phyloP scores from a whole-genome alignment of 371 early-diverging fungal species.

The Rhizomucor miehei region DNA sequence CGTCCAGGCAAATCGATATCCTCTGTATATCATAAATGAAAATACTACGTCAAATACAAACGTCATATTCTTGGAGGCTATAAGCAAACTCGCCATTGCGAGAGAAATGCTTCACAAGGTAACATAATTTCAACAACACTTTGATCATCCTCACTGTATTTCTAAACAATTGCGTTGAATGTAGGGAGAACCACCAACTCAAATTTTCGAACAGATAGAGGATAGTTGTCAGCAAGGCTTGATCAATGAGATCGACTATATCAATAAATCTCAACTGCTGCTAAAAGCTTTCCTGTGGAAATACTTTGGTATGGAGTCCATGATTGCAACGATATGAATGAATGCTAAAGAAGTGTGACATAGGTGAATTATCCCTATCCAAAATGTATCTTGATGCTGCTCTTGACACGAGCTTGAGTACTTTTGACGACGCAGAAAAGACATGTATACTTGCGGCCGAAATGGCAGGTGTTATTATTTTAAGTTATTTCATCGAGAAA shows the following conservation, averaged over 20 bases:
- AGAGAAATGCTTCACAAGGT: slow-evolving; percentile 17
- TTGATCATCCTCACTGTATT: too few relatives aligned
- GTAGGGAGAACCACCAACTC: not conserved
- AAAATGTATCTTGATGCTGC: slow-evolving; percentile 16
- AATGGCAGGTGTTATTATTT: slow-evolving; percentile 18
- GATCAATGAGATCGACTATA: not conserved
- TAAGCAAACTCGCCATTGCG: slow-evolving; percentile 10
- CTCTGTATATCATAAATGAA: slow-evolving; percentile 1
- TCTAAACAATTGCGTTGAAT: not conserved
- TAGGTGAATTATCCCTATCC: slow-evolving; percentile 18
- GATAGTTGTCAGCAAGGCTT: not conserved
- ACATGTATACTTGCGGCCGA: slow-evolving; percentile 19
- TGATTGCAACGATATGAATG: too few relatives aligned
- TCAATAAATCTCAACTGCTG: not conserved
- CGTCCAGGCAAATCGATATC: slow-evolving; percentile 1
- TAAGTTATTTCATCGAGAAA: too few relatives aligned
- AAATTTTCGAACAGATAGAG: slow-evolving; percentile 1
- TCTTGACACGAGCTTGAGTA: slow-evolving; percentile 7
- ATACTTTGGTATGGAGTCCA: not conserved
- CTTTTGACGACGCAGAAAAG: slow-evolving; percentile 28
- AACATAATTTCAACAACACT: too few relatives aligned
- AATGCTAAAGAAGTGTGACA: too few relatives aligned
- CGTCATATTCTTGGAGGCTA: slow-evolving; percentile 12
- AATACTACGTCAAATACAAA: slow-evolving; percentile 9
- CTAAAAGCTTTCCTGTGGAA: not conserved